Evolutionary conservation across 306 rosid species (phyloP), one percentile per base, ranked within the genome.

Genomic region (Psophocarpus tetragonolobus): DNA sequence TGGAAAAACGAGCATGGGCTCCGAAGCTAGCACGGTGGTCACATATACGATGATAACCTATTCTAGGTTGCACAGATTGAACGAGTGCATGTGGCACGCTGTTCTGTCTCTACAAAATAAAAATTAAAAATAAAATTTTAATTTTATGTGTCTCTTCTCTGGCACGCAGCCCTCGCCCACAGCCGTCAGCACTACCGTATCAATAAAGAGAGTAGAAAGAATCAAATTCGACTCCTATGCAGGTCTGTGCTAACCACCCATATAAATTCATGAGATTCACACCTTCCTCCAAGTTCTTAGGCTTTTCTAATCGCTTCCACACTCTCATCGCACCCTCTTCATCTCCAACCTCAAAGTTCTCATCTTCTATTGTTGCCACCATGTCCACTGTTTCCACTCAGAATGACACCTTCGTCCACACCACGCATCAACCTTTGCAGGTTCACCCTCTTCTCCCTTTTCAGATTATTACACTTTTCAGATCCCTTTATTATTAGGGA

Each of bases 321-420:
- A 4, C 6, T 2, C 1, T 48, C n/a, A 14, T 69, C 18, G 39
- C 32, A 8, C 57, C 74, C 13, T 29, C n/a, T 41, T 18, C 50
- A 18, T 1, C 48, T 39, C 44, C n/a, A 20, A 13, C 71, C 74
- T 27, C 81, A 23, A 69, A 65, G 41, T 27, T 61, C 74, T 57
- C 85, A 5, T 84, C 91, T 79, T 62, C 36, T 65, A 14, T 71
- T 41, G 4, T 75, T 3, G 86, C 90, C 74, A 21, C 91, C 87
- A 92, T 94, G 97, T 88, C 97, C 78, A 62, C 97, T 14, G 87
- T 81, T 75, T 80, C 96, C 41, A 80, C 92, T 10, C 21, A 51
- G 2, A 62, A 69, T 29, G 88, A 69, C 6, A 39, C 86, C 15
- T 54, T 72, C 3, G 60, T 79, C 83, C 83, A 64, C 33, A 78